A percentile compares a stretch with the other conserved stretches of the same genome.
Evolutionary conservation across 352 stramenopile genomes (phyloP).

Genomic region (Phytopythium delawarense): DNA sequence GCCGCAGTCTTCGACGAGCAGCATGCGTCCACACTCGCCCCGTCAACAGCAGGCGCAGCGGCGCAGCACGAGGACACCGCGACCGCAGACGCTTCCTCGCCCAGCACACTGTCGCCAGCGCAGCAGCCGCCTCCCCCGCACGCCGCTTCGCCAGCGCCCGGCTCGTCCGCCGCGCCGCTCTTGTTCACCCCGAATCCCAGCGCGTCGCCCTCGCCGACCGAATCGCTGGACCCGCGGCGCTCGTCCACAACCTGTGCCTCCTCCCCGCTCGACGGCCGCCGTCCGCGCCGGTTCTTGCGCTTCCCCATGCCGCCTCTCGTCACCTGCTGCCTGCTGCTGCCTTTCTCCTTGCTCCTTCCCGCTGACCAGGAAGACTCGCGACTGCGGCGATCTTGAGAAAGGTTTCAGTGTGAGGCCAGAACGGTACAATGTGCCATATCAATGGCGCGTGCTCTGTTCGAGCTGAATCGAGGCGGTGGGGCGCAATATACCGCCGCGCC

Average conservation of each 20-base stretch:
- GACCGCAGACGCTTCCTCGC: background rate
- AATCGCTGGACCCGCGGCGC: background rate
- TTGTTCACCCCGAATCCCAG: background rate
- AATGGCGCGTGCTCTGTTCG: no score
- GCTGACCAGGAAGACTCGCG: no score
- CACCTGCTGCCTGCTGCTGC: background rate
- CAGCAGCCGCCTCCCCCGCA: background rate
- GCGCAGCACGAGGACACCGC: background rate
- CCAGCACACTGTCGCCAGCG: background rate
- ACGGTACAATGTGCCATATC: no score
- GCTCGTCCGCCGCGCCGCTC: background rate
- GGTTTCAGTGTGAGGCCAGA: no score
- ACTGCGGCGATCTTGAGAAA: no score
- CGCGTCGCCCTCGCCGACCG: background rate
- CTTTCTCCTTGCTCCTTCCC: no score
- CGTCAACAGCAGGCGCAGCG: background rate
- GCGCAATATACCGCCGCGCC: no score
- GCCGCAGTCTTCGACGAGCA: background rate
- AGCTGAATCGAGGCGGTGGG: no score
- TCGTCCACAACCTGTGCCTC: background rate
- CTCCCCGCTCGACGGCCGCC: background rate
- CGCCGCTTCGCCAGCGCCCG: background rate
- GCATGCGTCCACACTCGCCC: background rate
- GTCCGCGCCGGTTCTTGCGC: conserved; percentile 3
- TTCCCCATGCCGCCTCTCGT: conserved; percentile 5